A percentile compares a stretch with the other conserved stretches of the same genome.
These are phyloP conservation scores for Sutorius australiensis DNA, from an alignment of 768 basidiomycete species.

Conservation along the genomic window DNA sequence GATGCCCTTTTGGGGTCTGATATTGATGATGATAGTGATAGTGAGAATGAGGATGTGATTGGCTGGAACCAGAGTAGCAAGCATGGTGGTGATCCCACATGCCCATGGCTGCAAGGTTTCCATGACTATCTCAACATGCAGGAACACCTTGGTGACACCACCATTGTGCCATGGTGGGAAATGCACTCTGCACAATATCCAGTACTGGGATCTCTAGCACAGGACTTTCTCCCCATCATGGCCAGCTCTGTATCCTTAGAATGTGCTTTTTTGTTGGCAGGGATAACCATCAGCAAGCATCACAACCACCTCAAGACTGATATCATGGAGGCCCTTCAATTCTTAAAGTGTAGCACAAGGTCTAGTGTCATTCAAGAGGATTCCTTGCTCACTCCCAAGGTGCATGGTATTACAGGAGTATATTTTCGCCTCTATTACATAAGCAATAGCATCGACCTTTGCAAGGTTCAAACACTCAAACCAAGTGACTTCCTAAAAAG, in stretches of 20 bases:
- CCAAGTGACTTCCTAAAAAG: too few relatives aligned
- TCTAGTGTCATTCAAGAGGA: neutral
- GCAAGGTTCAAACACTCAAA: too few relatives aligned
- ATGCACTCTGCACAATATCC: neutral
- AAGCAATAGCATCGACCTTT: too few relatives aligned
- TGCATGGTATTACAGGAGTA: too few relatives aligned
- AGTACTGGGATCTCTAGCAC: constrained; percentile 2
- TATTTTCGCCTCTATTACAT: too few relatives aligned
- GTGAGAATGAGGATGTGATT: neutral
- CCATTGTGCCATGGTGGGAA: constrained; percentile 6
- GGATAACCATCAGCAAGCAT: constrained; percentile 7
- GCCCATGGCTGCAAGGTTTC: constrained; percentile 5
- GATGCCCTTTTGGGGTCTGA: neutral
- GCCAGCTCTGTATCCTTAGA: constrained; percentile 1
- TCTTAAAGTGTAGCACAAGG: neutral
- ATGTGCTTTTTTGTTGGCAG: neutral
- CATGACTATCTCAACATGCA: constrained; percentile 4
- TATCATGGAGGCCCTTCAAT: neutral
- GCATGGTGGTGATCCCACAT: neutral
- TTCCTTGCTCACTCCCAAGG: neutral
- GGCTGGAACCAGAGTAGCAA: neutral
- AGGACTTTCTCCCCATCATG: constrained; percentile 6
- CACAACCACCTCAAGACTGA: constrained; percentile 4
- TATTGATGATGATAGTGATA: neutral
- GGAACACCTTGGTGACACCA: neutral